phyloP scores from a whole-genome alignment of 805 yeast genomes.

The Spathaspora hagerdaliae region DNA sequence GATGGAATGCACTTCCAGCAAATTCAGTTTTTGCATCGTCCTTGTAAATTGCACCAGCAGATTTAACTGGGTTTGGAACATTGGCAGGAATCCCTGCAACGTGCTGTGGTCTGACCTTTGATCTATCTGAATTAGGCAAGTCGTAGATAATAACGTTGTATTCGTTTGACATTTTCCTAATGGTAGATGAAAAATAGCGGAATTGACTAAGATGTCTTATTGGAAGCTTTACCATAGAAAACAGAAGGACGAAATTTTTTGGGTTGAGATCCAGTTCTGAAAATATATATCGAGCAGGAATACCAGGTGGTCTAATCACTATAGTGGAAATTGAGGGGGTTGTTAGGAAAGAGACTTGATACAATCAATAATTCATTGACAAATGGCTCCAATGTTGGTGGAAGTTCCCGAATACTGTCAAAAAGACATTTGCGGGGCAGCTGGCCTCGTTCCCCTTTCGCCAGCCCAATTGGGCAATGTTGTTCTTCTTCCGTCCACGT shows the following conservation, averaged over 20 bases:
- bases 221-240: neutral
- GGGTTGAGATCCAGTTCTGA: no score
- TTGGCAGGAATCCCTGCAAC: slow-evolving; percentile 22
- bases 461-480: no score
- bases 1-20: slow-evolving; percentile 65
- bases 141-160: slow-evolving; percentile 70
- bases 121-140: slow-evolving; percentile 59
- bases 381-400: no score
- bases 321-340: no score
- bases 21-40: slow-evolving; percentile 45
- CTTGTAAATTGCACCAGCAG: slow-evolving; percentile 42
- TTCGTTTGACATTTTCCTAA: slow-evolving; percentile 35
- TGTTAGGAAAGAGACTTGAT: neutral
- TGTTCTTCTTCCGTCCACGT: no score
- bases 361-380: neutral
- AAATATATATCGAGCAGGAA: no score
- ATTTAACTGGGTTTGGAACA: slow-evolving; percentile 29
- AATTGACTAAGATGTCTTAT: neutral
- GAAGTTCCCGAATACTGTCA: no score
- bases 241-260: neutral
- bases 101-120: slow-evolving; percentile 50
- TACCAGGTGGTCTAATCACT: no score
- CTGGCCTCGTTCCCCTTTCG: no score
- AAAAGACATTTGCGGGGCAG: no score
- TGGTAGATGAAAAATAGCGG: slow-evolving; percentile 1